Conservation (phyloP, 441 rosid genomes). For the Adansonia gregorii region DNA sequence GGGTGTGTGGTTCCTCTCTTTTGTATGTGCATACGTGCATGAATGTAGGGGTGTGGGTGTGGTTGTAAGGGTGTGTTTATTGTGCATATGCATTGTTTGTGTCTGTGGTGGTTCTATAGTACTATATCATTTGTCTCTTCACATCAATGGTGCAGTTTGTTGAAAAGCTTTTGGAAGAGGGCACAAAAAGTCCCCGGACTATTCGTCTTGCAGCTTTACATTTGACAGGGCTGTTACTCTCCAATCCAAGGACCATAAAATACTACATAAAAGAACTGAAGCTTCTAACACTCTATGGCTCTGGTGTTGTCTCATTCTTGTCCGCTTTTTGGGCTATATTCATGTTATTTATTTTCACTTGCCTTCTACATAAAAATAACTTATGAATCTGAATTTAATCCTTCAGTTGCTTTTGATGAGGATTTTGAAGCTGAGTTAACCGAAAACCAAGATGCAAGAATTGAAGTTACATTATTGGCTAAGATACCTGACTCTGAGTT, state of each 20-base stretch:
- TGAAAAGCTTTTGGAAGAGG: constrained; percentile 84
- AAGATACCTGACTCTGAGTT: constrained; percentile 74
- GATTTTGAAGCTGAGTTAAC: constrained; percentile 95
- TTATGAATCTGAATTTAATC: constrained; percentile 23
- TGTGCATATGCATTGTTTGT: constrained; percentile 2
- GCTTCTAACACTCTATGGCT: constrained; percentile 89
- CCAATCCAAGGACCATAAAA: constrained; percentile 69
- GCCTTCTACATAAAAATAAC: constrained; percentile 24
- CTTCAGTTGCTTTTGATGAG: constrained; percentile 94
- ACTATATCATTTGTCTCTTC: constrained; percentile 21
- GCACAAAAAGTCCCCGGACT: constrained; percentile 94
- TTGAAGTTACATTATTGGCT: constrained; percentile 76
- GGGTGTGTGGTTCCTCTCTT: constrained; percentile 59
- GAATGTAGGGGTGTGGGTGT: not conserved
- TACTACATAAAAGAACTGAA: constrained; percentile 84
- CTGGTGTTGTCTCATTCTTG: constrained; percentile 56
- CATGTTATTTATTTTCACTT: constrained; percentile 24
- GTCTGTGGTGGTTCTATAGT: not conserved
- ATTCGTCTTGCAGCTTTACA: constrained; percentile 94
- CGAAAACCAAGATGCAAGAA: constrained; percentile 82
- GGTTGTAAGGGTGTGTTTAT: not conserved
- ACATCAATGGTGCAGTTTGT: constrained; percentile 62
- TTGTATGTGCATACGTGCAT: not conserved
- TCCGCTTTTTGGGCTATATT: constrained; percentile 18
- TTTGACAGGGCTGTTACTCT: constrained; percentile 88